Base-by-base conservation (phyloP, 371 early-diverging fungal genomes). In the Sporodiniella umbellata region DNA sequence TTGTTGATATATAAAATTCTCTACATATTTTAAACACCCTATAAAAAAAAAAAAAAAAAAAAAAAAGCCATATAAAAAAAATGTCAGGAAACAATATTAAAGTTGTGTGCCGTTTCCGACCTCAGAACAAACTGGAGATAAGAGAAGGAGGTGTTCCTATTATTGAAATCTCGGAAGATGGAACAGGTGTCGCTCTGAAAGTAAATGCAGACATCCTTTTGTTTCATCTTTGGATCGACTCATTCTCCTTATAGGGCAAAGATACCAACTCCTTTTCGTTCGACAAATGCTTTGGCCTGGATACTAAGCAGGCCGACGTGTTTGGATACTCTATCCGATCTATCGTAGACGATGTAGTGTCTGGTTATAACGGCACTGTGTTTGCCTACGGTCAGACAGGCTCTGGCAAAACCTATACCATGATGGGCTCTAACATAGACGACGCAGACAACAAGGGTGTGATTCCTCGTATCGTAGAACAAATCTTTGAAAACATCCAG, bases 321-420 rank as follows among this genome's bases (percentile, higher is more conserved):
- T 96, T 93, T 65, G 84, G 89, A 53, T 90, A 91, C 58, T 83
- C 93, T 11, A 91, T 94, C 49, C 81, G 81, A 55, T 80, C 89
- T 25, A 90, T 90, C 44, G 87, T 96, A 31, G 93, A 93, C 68
- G 94, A 80, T 63, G 81, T 87, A 39, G 80, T 85, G 60, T 80
- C 83, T 45, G 88, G 88, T 60, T 89, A 89, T 68, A 96, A 96
- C 75, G 97, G 96, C 38, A 97, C 99, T 2, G 92, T 98, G 21
- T 97, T 99, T 69, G 97, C 96, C 33, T 99, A 95, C 64, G 96
- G 96, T 55, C 96, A 95, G 66, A 95, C 95, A 4, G 97, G 98
- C 53, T 86, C 89, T 44, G 99, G 99, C 70, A 99, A 99, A 83
- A 99, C 99, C 8, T 91, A 90, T 73, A 98, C 99, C 8, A 98